A percentile compares a stretch with the other conserved stretches of the same genome.
phyloP scores from a whole-genome alignment of 352 stramenopile genomes.

The Phytophthora tubulina region DNA sequence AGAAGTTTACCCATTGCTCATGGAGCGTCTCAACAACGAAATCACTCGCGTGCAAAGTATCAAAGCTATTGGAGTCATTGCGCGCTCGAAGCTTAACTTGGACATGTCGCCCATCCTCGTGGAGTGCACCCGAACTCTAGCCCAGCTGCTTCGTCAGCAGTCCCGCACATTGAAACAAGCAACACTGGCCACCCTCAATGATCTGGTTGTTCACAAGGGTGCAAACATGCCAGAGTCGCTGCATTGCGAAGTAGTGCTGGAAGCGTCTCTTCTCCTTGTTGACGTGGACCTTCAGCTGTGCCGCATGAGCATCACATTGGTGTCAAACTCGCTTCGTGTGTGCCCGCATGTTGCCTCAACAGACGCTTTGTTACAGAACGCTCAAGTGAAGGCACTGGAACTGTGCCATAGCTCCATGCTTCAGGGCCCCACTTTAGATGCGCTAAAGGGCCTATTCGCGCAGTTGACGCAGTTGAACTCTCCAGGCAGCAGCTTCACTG shows the following conservation, averaged over 20 bases:
- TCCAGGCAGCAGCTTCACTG: slow-evolving; percentile 77
- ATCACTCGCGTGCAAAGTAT: slow-evolving; percentile 97
- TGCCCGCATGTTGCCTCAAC: slow-evolving; percentile 66
- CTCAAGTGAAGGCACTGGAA: slow-evolving; percentile 82
- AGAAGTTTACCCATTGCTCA: slow-evolving; percentile 92
- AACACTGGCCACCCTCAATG: slow-evolving; percentile 93
- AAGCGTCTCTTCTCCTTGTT: slow-evolving; percentile 92
- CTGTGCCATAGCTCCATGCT: slow-evolving; percentile 94
- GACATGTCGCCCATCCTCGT: slow-evolving; percentile 93
- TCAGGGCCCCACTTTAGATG: slow-evolving; percentile 82
- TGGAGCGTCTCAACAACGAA: slow-evolving; percentile 98
- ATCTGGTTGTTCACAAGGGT: slow-evolving; percentile 87
- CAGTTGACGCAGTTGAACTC: slow-evolving; percentile 72
- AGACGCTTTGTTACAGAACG: slow-evolving; percentile 70
- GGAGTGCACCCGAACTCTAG: slow-evolving; percentile 90
- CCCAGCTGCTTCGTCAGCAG: slow-evolving; percentile 95
- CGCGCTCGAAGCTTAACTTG: slow-evolving; percentile 84
- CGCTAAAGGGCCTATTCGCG: slow-evolving; percentile 67
- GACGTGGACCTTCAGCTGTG: slow-evolving; percentile 98
- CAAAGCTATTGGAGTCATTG: slow-evolving; percentile 94
- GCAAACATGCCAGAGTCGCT: slow-evolving; percentile 76
- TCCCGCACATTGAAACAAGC: slow-evolving; percentile 96
- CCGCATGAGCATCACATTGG: slow-evolving; percentile 93
- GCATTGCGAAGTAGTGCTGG: slow-evolving; percentile 90
- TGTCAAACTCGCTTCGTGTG: slow-evolving; percentile 78